Evolutionary conservation across 768 basidiomycete species (phyloP), one percentile per base, ranked within the genome.

Genomic region (Mycena rosella): DNA sequence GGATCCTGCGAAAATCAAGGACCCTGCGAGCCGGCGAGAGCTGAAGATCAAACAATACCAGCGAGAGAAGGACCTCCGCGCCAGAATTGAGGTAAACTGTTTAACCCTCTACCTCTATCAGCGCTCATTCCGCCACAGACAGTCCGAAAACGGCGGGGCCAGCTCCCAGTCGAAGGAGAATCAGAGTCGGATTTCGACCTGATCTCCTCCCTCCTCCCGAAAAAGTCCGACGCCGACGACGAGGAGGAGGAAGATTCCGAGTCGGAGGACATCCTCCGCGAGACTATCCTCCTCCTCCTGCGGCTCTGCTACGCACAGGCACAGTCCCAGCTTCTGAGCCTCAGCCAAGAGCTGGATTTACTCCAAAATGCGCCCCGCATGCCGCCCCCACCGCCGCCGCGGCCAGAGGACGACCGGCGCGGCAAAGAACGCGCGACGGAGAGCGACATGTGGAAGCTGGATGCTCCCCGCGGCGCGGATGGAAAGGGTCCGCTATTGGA

Each of bases 21-120:
- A 98, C 77, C 86, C 91, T 22, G 86, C 88, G 1, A 88, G 86
- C 74, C 85, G 92, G 62, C 82, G 98, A 71, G 96, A 97, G 71
- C 77, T 91, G 36, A 99, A 98, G 82, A 98, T 99, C 69, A 90
- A 88, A 67, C 96, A 96, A 75, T 98, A 89, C 78, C 90, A 91
- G 78, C 87, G 88, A 63, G 96, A 97, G 79, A 96, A 94, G 78
- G 91, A 93, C 38, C 79, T 98, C 30, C 87, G 89, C 60, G 78
- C 79, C 22, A 86, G 86, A 63, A 87, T 98, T 29, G 87, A 95
- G 79, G 95, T 93, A 60, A 53, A 80, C 75, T 22, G 18, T 45
- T 30, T 18, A 15, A 14, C n/a, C 40, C 29, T 40, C 13, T 27
- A 1, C 13, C 40, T 29, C n/a, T 32, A n/a, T 38, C 45, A 6